phyloP scores from a whole-genome alignment of 2,329 filamentous ascomycete species.

The Pseudogymnoascus sp. region DNA sequence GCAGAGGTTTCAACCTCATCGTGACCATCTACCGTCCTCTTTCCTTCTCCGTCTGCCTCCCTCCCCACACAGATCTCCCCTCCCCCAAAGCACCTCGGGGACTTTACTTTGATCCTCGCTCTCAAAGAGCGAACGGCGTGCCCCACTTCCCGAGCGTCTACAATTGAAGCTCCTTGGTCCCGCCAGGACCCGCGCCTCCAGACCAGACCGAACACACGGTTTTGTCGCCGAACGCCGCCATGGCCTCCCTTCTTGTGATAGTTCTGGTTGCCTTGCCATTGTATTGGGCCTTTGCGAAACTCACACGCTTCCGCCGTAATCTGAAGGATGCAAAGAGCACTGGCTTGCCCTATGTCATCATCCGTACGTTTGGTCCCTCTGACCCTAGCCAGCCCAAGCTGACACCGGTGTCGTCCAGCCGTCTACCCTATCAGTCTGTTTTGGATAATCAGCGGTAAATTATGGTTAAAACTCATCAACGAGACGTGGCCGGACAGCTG shows the following conservation, averaged over 20 bases:
- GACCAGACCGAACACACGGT: background rate
- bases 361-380: conserved; percentile 37
- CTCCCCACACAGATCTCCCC: background rate
- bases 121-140: background rate
- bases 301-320: conserved; percentile 35
- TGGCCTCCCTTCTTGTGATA: conserved; percentile 21
- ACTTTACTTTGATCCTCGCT: background rate
- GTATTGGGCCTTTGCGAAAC: conserved; percentile 21
- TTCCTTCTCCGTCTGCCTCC: background rate
- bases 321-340: conserved; percentile 43
- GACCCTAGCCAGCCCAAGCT: background rate
- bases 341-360: conserved; percentile 45
- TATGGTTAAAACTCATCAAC: conserved; percentile 50
- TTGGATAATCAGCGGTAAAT: conserved; percentile 47
- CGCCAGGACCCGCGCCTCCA: background rate
- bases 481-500: conserved; percentile 42
- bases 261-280: conserved; percentile 16
- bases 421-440: conserved; percentile 41
- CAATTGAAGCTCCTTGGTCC: background rate
- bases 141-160: conserved; percentile 5
- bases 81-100: background rate
- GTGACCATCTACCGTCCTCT: background rate
- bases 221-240: conserved; percentile 12
- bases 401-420: conserved; percentile 31
- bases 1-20: background rate